Base-by-base conservation (phyloP, 768 basidiomycete species). In the Naganishia kalamii region DNA sequence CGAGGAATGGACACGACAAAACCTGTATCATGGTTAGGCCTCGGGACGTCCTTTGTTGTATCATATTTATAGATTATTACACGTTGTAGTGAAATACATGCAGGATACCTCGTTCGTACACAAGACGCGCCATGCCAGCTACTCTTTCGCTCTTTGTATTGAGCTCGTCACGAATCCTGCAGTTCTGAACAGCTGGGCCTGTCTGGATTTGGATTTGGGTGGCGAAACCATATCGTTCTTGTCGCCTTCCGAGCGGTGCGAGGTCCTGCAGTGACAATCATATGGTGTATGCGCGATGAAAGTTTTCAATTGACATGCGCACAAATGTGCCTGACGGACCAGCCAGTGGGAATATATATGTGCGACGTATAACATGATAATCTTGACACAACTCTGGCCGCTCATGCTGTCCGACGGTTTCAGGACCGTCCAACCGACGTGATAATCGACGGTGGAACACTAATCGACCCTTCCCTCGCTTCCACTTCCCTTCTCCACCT, bases 401-500 rank as follows among this genome's bases (percentile, higher is more conserved):
- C n/a, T n/a, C n/a, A n/a, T n/a, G n/a, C n/a, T n/a, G n/a, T n/a
- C n/a, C n/a, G n/a, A n/a, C n/a, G n/a, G 7, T 17, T 12, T 35
- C 32, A 40, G 17, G 54, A 37, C 27, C 54, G n/a, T 19, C 54
- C 54, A n/a, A 19, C 54, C 11, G 54, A 57, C 6, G 54, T 57
- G n/a, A 57, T 37, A 25, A 41, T 37, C 8, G 54, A 57, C 23
- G 54, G 35, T 23, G 54, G 54, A 23, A 25, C 62, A 50, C 48
- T 63, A 11, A 63, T 25, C 51, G 54, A 49, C 5, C 66, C 66
- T 25, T 63, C 66, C 27, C 49, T 60, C n/a, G 40, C 40, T 43
- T 68, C 66, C 17, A 67, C 41, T 43, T 62, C 59, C 19, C 66
- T 35, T 48, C 66, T 52, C 66, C 66, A 67, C 33, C 61, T 11